phyloP scores from a whole-genome alignment of 1,284 basidiomycete species.

The Ustilago shanxiensis region DNA sequence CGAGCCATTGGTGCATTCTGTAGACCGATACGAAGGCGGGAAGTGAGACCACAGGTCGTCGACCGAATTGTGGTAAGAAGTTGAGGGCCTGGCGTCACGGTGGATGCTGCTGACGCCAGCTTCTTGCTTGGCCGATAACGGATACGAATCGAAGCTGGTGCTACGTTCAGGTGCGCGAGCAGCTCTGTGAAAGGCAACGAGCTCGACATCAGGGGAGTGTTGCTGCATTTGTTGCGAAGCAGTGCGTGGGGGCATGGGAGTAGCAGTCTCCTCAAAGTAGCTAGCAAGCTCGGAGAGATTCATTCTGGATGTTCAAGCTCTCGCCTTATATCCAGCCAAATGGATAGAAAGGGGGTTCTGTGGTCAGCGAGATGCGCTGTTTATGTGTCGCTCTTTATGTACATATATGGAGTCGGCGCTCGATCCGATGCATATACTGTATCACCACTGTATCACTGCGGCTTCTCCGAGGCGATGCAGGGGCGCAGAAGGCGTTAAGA shows the following conservation, averaged over 20 bases:
- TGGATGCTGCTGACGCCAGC: neutral
- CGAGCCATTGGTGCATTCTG: neutral
- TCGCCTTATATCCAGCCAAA: neutral
- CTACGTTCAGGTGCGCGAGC: neutral
- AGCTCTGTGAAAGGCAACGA: neutral
- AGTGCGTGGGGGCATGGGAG: neutral
- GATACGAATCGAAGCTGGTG: neutral
- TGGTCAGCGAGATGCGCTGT: neutral
- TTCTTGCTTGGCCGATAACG: conserved; percentile 3
- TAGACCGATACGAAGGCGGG: conserved; percentile 5
- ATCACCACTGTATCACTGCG: too few relatives aligned
- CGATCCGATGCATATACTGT: neutral
- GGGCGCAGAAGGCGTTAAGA: neutral
- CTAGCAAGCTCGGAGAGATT: neutral
- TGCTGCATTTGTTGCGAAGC: neutral
- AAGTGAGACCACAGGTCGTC: neutral
- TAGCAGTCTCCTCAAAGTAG: neutral
- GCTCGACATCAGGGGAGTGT: neutral
- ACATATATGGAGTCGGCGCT: neutral
- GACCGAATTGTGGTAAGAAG: neutral
- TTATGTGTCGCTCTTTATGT: neutral
- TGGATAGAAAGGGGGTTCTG: neutral
- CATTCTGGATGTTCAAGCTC: neutral
- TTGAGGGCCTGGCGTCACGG: neutral
- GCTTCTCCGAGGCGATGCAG: neutral